Conservation (phyloP, 75 land plant genomes). For the Pseudotsuga menziesii region DNA sequence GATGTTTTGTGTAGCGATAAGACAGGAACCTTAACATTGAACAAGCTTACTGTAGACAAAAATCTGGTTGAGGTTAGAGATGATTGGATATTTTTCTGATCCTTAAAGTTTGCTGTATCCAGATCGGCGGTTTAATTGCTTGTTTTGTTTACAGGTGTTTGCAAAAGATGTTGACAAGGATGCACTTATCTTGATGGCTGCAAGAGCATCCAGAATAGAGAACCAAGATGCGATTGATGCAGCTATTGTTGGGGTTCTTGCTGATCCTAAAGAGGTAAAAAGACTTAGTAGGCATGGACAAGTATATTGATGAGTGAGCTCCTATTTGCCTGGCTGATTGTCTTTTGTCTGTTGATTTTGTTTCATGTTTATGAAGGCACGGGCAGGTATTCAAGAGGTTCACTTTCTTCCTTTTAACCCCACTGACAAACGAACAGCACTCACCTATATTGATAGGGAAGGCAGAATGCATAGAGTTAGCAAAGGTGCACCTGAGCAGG, state of each 20-base stretch:
- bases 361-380: constrained; percentile 20
- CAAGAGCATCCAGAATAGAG: constrained; percentile 80
- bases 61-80: constrained; percentile 55
- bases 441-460: constrained; percentile 38
- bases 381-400: constrained; percentile 44
- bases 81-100: not conserved
- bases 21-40: constrained; percentile 82
- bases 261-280: constrained; percentile 81
- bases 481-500: constrained; percentile 71
- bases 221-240: constrained; percentile 94
- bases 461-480: constrained; percentile 54
- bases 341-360: not conserved
- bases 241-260: constrained; percentile 72
- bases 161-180: constrained; percentile 61
- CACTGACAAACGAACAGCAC: constrained; percentile 52
- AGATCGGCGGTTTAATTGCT: not conserved
- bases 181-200: constrained; percentile 59
- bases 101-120: constrained; percentile 2
- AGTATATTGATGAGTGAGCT: not conserved
- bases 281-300: not conserved
- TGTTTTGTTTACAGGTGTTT: constrained; percentile 44
- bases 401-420: constrained; percentile 56
- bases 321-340: not conserved
- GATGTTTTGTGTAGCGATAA: constrained; percentile 90
- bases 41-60: constrained; percentile 78